Evolutionary conservation across 371 early-diverging fungal genomes (phyloP).

Genomic region (Chytridiales sp.): DNA sequence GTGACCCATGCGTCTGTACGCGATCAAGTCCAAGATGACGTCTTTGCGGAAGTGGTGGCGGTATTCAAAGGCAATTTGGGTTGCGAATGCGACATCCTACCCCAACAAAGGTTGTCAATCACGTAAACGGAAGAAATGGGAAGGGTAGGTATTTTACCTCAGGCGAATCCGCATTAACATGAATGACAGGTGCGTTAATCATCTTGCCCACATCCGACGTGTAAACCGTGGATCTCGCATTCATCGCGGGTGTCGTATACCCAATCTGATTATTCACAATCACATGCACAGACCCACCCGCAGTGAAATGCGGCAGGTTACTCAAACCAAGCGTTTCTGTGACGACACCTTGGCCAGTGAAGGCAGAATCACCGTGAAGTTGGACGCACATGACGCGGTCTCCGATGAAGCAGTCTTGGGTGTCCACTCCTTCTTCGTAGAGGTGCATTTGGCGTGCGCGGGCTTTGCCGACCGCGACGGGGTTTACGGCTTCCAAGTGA

Average conservation of each 20-base stretch:
- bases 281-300: slow-evolving; percentile 92
- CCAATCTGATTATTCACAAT: slow-evolving; percentile 98
- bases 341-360: slow-evolving; percentile 76
- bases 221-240: slow-evolving; percentile 87
- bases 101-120: too few species aligned
- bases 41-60: slow-evolving; percentile 86
- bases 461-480: slow-evolving; percentile 92
- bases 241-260: slow-evolving; percentile 91
- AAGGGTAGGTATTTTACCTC: slow-evolving; percentile 50
- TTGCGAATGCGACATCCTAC: slow-evolving; percentile 80
- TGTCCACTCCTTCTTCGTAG: slow-evolving; percentile 50
- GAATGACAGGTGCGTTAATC: slow-evolving; percentile 91
- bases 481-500: slow-evolving; percentile 92
- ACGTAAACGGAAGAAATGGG: too few species aligned
- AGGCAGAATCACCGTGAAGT: slow-evolving; percentile 90
- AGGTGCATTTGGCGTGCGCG: slow-evolving; percentile 88
- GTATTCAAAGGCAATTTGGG: slow-evolving; percentile 84
- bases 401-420: slow-evolving; percentile 71
- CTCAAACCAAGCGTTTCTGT: slow-evolving; percentile 92
- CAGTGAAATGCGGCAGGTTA: slow-evolving; percentile 87
- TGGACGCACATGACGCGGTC: slow-evolving; percentile 89
- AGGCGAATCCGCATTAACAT: slow-evolving; percentile 94
- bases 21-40: slow-evolving; percentile 89
- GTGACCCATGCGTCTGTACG: slow-evolving; percentile 95
- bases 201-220: slow-evolving; percentile 93